Evolutionary conservation across 495 filamentous ascomycete genomes (phyloP).

Genomic region (Aspergillus sclerotiicarbonarius): DNA sequence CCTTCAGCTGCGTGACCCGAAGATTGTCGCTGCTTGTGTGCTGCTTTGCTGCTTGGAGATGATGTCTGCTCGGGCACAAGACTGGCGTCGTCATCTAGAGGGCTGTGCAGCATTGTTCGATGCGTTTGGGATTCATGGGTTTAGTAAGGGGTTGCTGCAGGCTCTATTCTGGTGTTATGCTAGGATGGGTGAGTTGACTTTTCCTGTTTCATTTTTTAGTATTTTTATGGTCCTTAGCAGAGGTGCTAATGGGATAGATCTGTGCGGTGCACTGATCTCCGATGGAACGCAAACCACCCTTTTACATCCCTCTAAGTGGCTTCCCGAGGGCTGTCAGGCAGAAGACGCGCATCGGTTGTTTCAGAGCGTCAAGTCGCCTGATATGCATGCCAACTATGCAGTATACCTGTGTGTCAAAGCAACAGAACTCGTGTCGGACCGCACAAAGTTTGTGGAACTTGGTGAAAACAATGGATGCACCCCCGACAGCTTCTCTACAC

Average conservation of each 20-base stretch:
- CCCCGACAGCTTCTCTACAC: constrained; percentile 22
- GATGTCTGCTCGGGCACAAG: constrained; percentile 47
- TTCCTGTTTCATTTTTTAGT: not conserved
- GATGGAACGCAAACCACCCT: constrained; percentile 44
- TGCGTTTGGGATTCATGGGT: constrained; percentile 41
- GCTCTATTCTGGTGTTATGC: constrained; percentile 53
- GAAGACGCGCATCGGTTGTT: constrained; percentile 32
- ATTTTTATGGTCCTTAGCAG: not conserved
- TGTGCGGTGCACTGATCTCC: constrained; percentile 48
- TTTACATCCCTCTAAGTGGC: constrained; percentile 41
- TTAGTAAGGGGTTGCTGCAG: constrained; percentile 38
- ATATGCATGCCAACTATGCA: constrained; percentile 48
- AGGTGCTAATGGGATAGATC: constrained; percentile 28
- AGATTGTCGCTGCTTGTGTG: constrained; percentile 40
- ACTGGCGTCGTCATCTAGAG: constrained; percentile 49
- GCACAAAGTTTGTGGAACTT: constrained; percentile 37
- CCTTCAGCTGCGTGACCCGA: constrained; percentile 37
- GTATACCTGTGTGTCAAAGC: constrained; percentile 44
- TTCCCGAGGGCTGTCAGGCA: constrained; percentile 29
- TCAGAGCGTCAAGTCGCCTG: constrained; percentile 26
- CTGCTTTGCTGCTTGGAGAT: constrained; percentile 47
- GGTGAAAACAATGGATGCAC: constrained; percentile 32
- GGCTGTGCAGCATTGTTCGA: constrained; percentile 48
- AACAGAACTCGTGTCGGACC: constrained; percentile 41
- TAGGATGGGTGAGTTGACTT: constrained; percentile 37